These are phyloP conservation scores for Geotrichum siamense DNA, from an alignment of 1,139 yeast species.

Conservation along the genomic window DNA sequence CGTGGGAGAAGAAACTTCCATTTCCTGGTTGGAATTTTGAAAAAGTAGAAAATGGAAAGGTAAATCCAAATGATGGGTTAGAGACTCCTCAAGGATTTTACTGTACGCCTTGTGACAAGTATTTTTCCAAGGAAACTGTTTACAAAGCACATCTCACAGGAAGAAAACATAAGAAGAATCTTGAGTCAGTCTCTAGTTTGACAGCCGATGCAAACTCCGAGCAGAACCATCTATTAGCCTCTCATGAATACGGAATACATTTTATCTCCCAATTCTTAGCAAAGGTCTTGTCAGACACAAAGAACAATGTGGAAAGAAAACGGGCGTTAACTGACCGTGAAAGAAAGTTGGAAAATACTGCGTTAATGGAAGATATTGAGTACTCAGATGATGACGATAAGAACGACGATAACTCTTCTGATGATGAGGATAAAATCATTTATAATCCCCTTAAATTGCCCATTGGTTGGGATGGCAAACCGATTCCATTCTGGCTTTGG, in stretches of 20 bases:
- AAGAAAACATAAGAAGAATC: constrained; percentile 62
- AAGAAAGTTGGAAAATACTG: constrained; percentile 48
- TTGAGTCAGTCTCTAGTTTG: constrained; percentile 7
- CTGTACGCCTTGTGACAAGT: constrained; percentile 60
- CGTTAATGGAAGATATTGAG: constrained; percentile 34
- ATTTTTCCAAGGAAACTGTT: constrained; percentile 59
- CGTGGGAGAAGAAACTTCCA: constrained; percentile 26
- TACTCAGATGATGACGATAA: constrained; percentile 26
- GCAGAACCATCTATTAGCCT: constrained; percentile 21
- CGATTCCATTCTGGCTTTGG: constrained; percentile 90
- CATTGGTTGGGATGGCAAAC: constrained; percentile 80
- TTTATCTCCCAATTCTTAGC: constrained; percentile 36
- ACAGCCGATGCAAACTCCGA: constrained; percentile 10
- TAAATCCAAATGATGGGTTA: constrained; percentile 15
- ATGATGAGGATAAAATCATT: constrained; percentile 25
- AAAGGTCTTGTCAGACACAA: constrained; percentile 44
- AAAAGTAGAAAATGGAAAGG: not conserved
- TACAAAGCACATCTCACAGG: constrained; percentile 66
- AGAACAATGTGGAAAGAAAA: constrained; percentile 56
- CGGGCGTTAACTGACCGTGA: constrained; percentile 72
- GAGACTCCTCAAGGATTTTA: constrained; percentile 28
- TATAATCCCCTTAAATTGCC: constrained; percentile 55
- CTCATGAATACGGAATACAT: constrained; percentile 37
- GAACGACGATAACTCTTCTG: constrained; percentile 24
- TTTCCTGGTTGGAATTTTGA: constrained; percentile 24